phyloP scores from a whole-genome alignment of 1,284 basidiomycete genomes.

The Cystobasidium slooffiae region DNA sequence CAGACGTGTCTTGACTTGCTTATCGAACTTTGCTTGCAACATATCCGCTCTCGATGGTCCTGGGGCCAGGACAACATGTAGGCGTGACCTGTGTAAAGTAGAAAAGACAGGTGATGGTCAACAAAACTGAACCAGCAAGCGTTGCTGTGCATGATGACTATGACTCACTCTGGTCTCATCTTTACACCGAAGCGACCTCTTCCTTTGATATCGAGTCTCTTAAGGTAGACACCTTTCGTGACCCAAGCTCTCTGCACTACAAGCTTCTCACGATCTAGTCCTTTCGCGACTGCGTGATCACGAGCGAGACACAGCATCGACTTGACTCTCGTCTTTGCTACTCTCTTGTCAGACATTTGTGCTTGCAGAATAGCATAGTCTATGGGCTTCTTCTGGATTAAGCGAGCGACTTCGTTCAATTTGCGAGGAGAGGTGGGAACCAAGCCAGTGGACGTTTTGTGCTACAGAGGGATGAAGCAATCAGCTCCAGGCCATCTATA shows the following conservation, averaged over 20 bases:
- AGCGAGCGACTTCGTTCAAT: constrained; percentile 81
- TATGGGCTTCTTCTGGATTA: constrained; percentile 85
- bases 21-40: constrained; percentile 30
- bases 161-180: constrained; percentile 76
- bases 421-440: constrained; percentile 95
- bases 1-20: constrained; percentile 12
- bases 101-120: background rate
- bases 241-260: constrained; percentile 95
- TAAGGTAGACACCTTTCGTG: constrained; percentile 74
- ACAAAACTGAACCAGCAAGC: constrained; percentile 58
- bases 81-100: constrained; percentile 14
- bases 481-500: background rate
- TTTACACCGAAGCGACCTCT: constrained; percentile 80
- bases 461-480: constrained; percentile 60
- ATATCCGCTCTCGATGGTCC: constrained; percentile 36
- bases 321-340: constrained; percentile 76
- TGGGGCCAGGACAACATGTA: constrained; percentile 36
- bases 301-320: constrained; percentile 85
- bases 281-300: constrained; percentile 81
- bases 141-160: constrained; percentile 81
- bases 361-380: constrained; percentile 96
- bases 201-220: constrained; percentile 81
- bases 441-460: constrained; percentile 84
- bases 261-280: constrained; percentile 72
- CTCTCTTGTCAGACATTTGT: constrained; percentile 90